phyloP scores from a whole-genome alignment of 1,284 basidiomycete genomes.

The Peniophora sp. region DNA sequence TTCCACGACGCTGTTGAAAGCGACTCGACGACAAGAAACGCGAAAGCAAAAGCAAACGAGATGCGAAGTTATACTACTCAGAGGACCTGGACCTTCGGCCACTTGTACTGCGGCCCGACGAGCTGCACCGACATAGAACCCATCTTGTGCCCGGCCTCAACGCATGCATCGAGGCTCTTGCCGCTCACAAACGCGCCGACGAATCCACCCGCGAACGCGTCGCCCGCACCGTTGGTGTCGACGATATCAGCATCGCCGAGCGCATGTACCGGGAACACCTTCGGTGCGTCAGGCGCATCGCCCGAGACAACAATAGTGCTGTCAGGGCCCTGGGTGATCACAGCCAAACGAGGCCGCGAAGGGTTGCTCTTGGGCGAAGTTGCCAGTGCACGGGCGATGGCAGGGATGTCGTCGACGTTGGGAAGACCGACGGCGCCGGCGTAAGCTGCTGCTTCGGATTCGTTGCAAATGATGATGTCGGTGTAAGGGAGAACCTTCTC shows the following conservation, averaged over 20 bases:
- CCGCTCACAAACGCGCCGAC: constrained; percentile 81
- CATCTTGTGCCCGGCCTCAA: constrained; percentile 86
- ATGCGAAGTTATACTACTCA: constrained; percentile 20
- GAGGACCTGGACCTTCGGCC: constrained; percentile 69
- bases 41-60: neutral
- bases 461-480: constrained; percentile 91
- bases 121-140: constrained; percentile 86
- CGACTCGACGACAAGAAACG: constrained; percentile 12
- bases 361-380: constrained; percentile 62
- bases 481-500: constrained; percentile 75
- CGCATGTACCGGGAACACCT: constrained; percentile 56
- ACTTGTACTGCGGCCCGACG: constrained; percentile 75
- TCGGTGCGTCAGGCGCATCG: constrained; percentile 42
- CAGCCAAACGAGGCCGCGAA: constrained; percentile 71
- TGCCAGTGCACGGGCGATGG: constrained; percentile 72
- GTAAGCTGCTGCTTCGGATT: constrained; percentile 88
- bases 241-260: constrained; percentile 72
- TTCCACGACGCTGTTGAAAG: constrained; percentile 33
- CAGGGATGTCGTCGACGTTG: constrained; percentile 53
- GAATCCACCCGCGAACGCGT: constrained; percentile 98
- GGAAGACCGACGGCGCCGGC: constrained; percentile 59
- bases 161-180: constrained; percentile 72
- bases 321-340: constrained; percentile 89
- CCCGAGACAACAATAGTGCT: constrained; percentile 76
- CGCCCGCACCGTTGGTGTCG: constrained; percentile 99